phyloP scores from a whole-genome alignment of 345 rosid species.

The Sisymbrium irio region DNA sequence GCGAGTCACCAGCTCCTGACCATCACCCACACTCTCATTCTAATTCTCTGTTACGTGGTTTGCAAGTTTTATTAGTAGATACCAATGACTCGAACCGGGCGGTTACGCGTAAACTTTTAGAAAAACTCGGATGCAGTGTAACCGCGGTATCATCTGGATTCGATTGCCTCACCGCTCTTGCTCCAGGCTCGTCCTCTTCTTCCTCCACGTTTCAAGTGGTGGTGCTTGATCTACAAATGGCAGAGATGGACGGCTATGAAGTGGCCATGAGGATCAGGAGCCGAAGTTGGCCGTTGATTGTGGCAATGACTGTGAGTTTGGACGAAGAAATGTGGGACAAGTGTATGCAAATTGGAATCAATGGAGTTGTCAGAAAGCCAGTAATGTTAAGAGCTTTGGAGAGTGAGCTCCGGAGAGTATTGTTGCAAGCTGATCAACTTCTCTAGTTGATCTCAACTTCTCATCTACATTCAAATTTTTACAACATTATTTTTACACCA shows the following conservation, averaged over 20 bases:
- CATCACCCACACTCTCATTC: slow-evolving; percentile 44
- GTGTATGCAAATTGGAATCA: slow-evolving; percentile 68
- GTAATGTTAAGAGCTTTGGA: slow-evolving; percentile 59
- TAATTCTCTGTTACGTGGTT: slow-evolving; percentile 57
- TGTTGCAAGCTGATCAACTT: slow-evolving; percentile 52
- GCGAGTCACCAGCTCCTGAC: slow-evolving; percentile 49
- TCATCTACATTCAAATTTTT: not conserved
- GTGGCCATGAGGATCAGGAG: slow-evolving; percentile 72
- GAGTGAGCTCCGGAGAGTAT: slow-evolving; percentile 66
- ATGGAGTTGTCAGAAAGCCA: slow-evolving; percentile 81
- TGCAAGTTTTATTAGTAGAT: slow-evolving; percentile 75
- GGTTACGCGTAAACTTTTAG: slow-evolving; percentile 74
- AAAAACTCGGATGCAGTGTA: slow-evolving; percentile 82
- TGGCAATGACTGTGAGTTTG: slow-evolving; percentile 56
- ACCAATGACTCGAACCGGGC: slow-evolving; percentile 68
- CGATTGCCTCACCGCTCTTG: slow-evolving; percentile 63
- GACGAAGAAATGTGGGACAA: slow-evolving; percentile 63
- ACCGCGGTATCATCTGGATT: slow-evolving; percentile 65
- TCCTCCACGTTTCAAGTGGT: slow-evolving; percentile 46
- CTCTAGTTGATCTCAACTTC: slow-evolving; percentile 18
- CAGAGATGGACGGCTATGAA: slow-evolving; percentile 78
- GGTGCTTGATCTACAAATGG: slow-evolving; percentile 76
- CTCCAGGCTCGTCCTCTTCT: slow-evolving; percentile 43
- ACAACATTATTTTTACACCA: slow-evolving; percentile 19
- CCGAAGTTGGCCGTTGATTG: slow-evolving; percentile 64